These are phyloP conservation scores for Cyanidium caldarium DNA, from an alignment of 23 red algal genomes.

Conservation along the genomic window DNA sequence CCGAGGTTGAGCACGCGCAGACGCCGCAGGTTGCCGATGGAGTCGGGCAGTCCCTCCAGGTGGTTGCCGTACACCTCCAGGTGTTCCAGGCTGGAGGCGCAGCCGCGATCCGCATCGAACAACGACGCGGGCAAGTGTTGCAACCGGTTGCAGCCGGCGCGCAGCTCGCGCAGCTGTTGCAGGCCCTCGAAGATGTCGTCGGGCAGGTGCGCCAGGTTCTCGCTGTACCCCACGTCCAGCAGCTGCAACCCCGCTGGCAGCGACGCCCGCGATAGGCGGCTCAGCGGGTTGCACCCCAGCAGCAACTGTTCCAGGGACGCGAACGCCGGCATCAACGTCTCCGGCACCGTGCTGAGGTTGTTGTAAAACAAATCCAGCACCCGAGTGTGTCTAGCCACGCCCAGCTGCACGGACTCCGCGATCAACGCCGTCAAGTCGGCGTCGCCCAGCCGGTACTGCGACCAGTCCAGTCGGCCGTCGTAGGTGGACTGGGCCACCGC, in stretches of 20 bases:
- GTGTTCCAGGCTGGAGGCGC: neutral
- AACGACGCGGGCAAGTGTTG: neutral
- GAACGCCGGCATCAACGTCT: neutral
- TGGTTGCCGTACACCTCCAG: slow-evolving; percentile 10
- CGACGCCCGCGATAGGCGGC: neutral
- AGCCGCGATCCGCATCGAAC: neutral
- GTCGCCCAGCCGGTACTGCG: neutral
- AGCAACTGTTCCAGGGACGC: neutral
- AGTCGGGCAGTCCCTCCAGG: neutral
- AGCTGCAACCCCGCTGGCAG: neutral
- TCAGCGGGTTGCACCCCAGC: neutral
- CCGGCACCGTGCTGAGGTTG: neutral
- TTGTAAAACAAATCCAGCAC: neutral
- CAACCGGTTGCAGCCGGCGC: slow-evolving; percentile 4
- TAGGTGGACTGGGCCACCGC: neutral
- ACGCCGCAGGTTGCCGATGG: slow-evolving; percentile 6
- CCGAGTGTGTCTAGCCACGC: neutral
- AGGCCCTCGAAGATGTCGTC: slow-evolving; percentile 6
- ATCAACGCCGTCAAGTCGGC: neutral
- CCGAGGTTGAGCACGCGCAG: slow-evolving; percentile 69
- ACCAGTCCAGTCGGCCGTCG: neutral
- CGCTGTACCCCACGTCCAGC: neutral
- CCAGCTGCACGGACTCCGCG: neutral
- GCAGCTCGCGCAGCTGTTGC: neutral
- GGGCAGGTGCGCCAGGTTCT: neutral